These are phyloP conservation scores for Picea abies DNA, from an alignment of 83 land plant genomes.

Conservation along the genomic window DNA sequence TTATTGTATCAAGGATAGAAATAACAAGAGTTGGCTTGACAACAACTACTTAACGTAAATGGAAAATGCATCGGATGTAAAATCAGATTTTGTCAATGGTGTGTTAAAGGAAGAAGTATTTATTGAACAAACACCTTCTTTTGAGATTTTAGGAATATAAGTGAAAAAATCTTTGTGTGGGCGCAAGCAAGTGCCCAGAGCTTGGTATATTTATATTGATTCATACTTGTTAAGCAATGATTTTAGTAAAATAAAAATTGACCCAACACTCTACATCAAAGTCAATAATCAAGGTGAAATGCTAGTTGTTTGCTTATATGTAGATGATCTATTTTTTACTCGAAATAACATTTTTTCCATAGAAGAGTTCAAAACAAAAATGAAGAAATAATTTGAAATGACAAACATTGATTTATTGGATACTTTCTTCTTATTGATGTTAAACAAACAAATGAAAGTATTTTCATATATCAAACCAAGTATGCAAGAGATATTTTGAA, in stretches of 20 bases:
- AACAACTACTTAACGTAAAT: no score
- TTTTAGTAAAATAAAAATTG: not conserved
- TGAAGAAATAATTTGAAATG: not conserved
- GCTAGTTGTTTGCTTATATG: not conserved
- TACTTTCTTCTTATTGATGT: no score
- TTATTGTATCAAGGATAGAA: no score
- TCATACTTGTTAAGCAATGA: not conserved
- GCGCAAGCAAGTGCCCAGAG: not conserved
- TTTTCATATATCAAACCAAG: no score
- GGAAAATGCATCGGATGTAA: no score
- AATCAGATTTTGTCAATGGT: no score
- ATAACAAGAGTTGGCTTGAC: no score
- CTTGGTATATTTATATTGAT: not conserved
- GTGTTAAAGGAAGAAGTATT: no score
- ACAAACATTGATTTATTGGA: no score
- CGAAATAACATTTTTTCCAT: not conserved
- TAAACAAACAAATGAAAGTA: no score
- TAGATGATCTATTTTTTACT: not conserved
- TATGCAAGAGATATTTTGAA: no score
- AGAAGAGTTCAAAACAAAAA: not conserved
- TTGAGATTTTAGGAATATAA: not conserved
- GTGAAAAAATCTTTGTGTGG: not conserved
- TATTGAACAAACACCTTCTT: not conserved
- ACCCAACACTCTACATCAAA: not conserved
- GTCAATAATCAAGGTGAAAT: not conserved